These are phyloP conservation scores for Trichosporon sp. DNA, from an alignment of 1,284 basidiomycete genomes.

Conservation along the genomic window DNA sequence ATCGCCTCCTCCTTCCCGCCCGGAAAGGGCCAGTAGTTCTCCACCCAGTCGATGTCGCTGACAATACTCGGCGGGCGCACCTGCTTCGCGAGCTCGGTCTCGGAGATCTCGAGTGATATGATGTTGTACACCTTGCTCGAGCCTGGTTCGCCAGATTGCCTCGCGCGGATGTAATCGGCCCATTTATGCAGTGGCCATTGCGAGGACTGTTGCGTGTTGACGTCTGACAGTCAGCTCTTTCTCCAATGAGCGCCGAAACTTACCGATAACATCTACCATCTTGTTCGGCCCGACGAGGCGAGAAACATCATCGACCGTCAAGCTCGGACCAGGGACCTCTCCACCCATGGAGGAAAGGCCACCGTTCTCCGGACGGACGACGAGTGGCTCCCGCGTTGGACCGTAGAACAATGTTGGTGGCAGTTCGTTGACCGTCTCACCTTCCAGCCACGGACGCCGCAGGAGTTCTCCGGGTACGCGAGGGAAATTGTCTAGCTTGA, in stretches of 20 bases:
- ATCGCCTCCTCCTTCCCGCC: constrained; percentile 35
- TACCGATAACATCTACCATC: constrained; percentile 87
- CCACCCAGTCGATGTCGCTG: constrained; percentile 93
- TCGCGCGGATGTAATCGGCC: constrained; percentile 75
- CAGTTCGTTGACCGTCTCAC: neutral
- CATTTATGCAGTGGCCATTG: constrained; percentile 86
- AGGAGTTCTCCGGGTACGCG: constrained; percentile 37
- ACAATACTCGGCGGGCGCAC: constrained; percentile 83
- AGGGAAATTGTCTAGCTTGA: constrained; percentile 43
- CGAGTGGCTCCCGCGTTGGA: constrained; percentile 46
- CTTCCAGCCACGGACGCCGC: constrained; percentile 44
- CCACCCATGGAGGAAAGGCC: constrained; percentile 54
- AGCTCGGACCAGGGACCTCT: constrained; percentile 43
- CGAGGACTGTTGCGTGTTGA: constrained; percentile 75
- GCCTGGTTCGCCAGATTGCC: constrained; percentile 2
- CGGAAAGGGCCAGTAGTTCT: constrained; percentile 77
- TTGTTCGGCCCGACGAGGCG: constrained; percentile 73
- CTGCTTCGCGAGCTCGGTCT: constrained; percentile 70
- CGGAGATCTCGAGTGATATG: constrained; percentile 82
- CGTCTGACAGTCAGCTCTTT: constrained; percentile 62
- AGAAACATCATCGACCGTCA: constrained; percentile 69
- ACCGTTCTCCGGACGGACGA: constrained; percentile 48
- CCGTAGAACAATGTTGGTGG: constrained; percentile 51
- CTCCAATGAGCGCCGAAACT: constrained; percentile 34
- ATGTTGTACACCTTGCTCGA: constrained; percentile 77